These are phyloP conservation scores for Venturia asperata DNA, from an alignment of 2,329 filamentous ascomycete genomes.

Conservation along the genomic window DNA sequence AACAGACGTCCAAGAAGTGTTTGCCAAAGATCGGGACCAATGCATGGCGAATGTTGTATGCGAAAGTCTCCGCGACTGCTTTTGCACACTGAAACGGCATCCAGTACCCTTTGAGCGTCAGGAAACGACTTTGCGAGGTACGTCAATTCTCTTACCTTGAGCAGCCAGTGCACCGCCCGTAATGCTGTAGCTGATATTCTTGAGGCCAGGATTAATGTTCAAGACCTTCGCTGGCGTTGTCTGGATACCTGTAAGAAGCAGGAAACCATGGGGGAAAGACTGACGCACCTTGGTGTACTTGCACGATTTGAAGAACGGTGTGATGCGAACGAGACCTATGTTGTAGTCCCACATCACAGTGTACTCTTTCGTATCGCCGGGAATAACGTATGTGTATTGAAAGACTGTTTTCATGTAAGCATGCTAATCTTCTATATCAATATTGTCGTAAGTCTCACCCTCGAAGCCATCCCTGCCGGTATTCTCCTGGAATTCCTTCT, in stretches of 20 bases:
- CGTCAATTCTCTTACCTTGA: conserved; percentile 58
- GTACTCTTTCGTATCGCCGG: conserved; percentile 59
- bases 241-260: conserved; percentile 40
- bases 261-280: background rate
- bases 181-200: conserved; percentile 87
- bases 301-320: conserved; percentile 87
- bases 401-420: conserved; percentile 53
- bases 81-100: conserved; percentile 83
- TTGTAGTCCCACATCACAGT: conserved; percentile 97
- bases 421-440: background rate
- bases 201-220: conserved; percentile 64
- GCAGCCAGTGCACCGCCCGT: conserved; percentile 85
- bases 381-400: conserved; percentile 72
- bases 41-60: conserved; percentile 72
- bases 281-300: conserved; percentile 72
- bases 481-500: conserved; percentile 79
- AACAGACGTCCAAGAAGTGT: conserved; percentile 67
- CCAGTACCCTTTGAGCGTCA: conserved; percentile 69
- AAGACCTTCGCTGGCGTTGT: conserved; percentile 79
- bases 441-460: conserved; percentile 48
- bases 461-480: conserved; percentile 85
- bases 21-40: conserved; percentile 86
- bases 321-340: conserved; percentile 86
- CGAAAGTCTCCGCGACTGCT: conserved; percentile 85
- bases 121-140: conserved; percentile 14